Evolutionary conservation across 108 stramenopile species (phyloP).

Genomic region (Cyclotella atomus): DNA sequence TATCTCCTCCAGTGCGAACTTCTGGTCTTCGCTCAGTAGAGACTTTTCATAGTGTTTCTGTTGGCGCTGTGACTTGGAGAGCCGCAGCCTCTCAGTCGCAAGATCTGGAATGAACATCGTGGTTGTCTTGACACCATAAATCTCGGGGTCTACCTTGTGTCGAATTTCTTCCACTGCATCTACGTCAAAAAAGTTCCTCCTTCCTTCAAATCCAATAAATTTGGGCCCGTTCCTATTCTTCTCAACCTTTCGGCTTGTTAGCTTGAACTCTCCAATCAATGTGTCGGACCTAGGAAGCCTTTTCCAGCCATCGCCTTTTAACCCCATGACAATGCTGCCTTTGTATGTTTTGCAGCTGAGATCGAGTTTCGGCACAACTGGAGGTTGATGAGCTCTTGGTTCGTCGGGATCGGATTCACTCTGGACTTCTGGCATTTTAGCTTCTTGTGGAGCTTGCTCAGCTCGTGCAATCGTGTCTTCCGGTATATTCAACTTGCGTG

Average conservation of each 20-base stretch:
- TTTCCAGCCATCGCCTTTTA: constrained; percentile 45
- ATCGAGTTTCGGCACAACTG: constrained; percentile 17
- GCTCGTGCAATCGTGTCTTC: constrained; percentile 36
- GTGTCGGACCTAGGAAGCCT: constrained; percentile 28
- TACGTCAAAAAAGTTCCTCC: constrained; percentile 65
- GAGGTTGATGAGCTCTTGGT: background rate
- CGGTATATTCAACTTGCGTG: constrained; percentile 36
- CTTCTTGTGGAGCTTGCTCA: constrained; percentile 1
- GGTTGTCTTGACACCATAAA: constrained; percentile 62
- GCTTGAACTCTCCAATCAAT: constrained; percentile 27
- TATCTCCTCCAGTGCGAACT: constrained; percentile 50
- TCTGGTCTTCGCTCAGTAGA: constrained; percentile 37
- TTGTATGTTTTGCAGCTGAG: constrained; percentile 20
- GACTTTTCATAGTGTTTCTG: constrained; percentile 46
- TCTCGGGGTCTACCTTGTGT: constrained; percentile 54
- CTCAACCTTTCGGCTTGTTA: constrained; percentile 32
- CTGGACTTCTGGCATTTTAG: background rate
- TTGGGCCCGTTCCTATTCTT: constrained; percentile 27
- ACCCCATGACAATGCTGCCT: constrained; percentile 7
- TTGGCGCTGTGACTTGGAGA: constrained; percentile 33
- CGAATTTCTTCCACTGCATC: constrained; percentile 58
- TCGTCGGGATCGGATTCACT: background rate
- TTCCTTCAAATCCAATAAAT: constrained; percentile 55
- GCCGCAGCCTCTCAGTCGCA: constrained; percentile 56
- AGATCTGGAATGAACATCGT: constrained; percentile 73